Evolutionary conservation across 176 grass and related monocot species (phyloP).

Genomic region (maize (Zea mays)): Zm-B73-REFERENCE-NAM-5.0 NC_050103.1:3741501-3742000

Average conservation of each 20-base stretch:
- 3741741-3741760: conserved; percentile 52
- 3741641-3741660: conserved; percentile 66
- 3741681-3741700: conserved; percentile 63
- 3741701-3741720: conserved; percentile 79
- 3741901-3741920: neutral
- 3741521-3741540: conserved; percentile 73
- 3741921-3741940: neutral
- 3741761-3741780: conserved; percentile 12
- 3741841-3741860: neutral
- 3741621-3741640: conserved; percentile 70
- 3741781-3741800: neutral
- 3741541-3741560: conserved; percentile 69
- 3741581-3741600: conserved; percentile 83
- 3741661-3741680: conserved; percentile 76
- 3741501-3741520: conserved; percentile 67
- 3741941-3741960: neutral
- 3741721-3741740: conserved; percentile 52
- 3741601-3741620: conserved; percentile 87
- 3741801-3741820: neutral
- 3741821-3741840: neutral
- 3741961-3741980: neutral
- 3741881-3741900: neutral
- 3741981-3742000: neutral
- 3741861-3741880: neutral
- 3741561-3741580: conserved; percentile 81